Evolutionary conservation across 441 rosid genomes (phyloP).

Genomic region (Populus hybrid): DNA sequence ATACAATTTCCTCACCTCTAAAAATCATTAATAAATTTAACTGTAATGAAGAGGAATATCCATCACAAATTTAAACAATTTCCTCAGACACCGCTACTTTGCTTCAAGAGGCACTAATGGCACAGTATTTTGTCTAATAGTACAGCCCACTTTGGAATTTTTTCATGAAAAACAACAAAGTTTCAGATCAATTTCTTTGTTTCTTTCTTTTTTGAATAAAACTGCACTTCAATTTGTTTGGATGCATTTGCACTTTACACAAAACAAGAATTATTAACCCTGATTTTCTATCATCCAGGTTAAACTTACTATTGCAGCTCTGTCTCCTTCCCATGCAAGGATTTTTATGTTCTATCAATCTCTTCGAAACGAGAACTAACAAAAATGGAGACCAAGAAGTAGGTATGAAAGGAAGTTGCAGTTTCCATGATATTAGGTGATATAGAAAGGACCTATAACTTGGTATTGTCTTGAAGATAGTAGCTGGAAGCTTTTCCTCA

Average conservation of each 20-base stretch:
- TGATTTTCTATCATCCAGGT: background rate
- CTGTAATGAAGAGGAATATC: background rate
- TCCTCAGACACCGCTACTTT: background rate
- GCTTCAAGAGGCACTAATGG: background rate
- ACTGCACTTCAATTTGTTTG: background rate
- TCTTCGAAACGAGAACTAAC: too few species aligned
- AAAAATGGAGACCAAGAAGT: background rate
- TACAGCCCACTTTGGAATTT: background rate
- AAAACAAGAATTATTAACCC: background rate
- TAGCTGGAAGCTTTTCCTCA: background rate
- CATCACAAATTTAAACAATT: background rate
- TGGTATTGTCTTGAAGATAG: background rate
- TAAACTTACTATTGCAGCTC: background rate
- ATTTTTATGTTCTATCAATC: too few species aligned
- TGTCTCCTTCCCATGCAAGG: background rate
- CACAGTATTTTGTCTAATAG: background rate
- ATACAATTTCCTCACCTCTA: slow-evolving; percentile 25
- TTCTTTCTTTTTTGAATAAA: too few species aligned
- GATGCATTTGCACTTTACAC: background rate
- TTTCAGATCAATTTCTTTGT: too few species aligned
- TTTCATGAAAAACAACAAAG: background rate
- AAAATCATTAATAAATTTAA: slow-evolving; percentile 5
- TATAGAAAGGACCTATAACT: background rate
- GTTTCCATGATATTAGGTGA: background rate
- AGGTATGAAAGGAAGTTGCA: background rate